Percentiles rank a stretch among this genome's conserved stretches.
Evolutionary conservation across 306 rosid genomes (phyloP).

Genomic region (Neltuma alba): DNA sequence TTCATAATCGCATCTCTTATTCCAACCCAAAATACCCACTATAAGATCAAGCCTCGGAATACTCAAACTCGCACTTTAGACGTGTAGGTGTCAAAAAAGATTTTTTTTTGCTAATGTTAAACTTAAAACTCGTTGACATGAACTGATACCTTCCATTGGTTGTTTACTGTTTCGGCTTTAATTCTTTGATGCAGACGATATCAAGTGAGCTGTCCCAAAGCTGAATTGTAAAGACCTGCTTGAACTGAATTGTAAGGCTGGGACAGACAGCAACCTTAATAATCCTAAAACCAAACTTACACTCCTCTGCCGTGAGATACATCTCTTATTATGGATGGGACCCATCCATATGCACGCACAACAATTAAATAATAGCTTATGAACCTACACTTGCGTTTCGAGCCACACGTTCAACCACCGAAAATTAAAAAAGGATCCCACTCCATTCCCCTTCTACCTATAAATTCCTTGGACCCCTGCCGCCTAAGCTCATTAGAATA

Average conservation of each 20-base stretch:
- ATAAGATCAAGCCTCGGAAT: neutral
- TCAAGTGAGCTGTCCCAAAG: neutral
- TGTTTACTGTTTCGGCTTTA: neutral
- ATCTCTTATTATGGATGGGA: conserved; percentile 35
- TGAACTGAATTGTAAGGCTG: neutral
- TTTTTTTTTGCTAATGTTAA: neutral
- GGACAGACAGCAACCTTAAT: neutral
- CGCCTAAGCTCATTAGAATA: neutral
- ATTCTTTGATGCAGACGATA: neutral
- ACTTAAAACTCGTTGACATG: neutral
- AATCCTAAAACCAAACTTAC: neutral
- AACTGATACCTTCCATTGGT: neutral
- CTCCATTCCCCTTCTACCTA: conserved; percentile 39
- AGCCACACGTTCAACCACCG: conserved; percentile 36
- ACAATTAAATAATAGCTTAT: neutral
- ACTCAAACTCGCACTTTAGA: neutral
- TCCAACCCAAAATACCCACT: neutral
- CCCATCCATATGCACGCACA: conserved; percentile 30
- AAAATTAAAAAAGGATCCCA: conserved; percentile 11
- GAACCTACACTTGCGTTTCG: conserved; percentile 37
- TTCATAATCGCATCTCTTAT: too few relatives aligned
- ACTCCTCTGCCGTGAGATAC: neutral
- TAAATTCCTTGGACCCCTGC: neutral
- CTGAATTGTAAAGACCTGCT: neutral
- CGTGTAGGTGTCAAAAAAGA: neutral